A percentile compares a stretch with the other conserved stretches of the same genome.
Conservation (phyloP, 1,139 yeast genomes). For the Hyphopichia fennica region DNA sequence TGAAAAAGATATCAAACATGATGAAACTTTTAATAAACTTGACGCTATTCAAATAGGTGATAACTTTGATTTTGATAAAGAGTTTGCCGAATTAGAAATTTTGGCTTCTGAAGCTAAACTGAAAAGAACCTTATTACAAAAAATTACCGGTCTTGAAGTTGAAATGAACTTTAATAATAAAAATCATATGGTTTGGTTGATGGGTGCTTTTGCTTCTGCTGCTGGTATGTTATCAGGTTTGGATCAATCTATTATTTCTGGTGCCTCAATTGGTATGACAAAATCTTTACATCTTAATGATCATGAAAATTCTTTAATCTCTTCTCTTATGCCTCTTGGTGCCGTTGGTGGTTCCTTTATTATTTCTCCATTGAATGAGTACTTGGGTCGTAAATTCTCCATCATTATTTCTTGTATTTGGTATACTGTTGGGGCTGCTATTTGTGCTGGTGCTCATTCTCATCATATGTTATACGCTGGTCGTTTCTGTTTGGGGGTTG, state of each 20-base stretch:
- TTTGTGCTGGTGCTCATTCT: constrained; percentile 50
- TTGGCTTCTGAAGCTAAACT: constrained; percentile 17
- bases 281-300: constrained; percentile 31
- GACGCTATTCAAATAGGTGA: constrained; percentile 11
- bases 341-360: constrained; percentile 53
- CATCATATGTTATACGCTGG: constrained; percentile 53
- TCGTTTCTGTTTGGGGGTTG: constrained; percentile 55
- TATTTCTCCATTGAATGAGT: constrained; percentile 50
- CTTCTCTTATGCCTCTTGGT: constrained; percentile 61
- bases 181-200: constrained; percentile 43
- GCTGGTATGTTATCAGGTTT: constrained; percentile 62
- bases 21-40: constrained; percentile 5
- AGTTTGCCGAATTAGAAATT: constrained; percentile 23
- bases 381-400: constrained; percentile 52
- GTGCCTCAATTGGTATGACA: constrained; percentile 55
- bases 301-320: constrained; percentile 43
- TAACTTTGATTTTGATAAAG: constrained; percentile 24
- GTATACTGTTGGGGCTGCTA: constrained; percentile 56
- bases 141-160: constrained; percentile 21
- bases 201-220: constrained; percentile 54
- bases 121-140: constrained; percentile 20
- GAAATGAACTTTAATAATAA: constrained; percentile 41
- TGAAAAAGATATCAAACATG: constrained; percentile 4
- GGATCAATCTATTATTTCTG: constrained; percentile 57
- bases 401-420: constrained; percentile 54